Evolutionary conservation across 805 yeast species (phyloP), one percentile per base, ranked within the genome.

Genomic region (Nakazawaea laoshanensis): DNA sequence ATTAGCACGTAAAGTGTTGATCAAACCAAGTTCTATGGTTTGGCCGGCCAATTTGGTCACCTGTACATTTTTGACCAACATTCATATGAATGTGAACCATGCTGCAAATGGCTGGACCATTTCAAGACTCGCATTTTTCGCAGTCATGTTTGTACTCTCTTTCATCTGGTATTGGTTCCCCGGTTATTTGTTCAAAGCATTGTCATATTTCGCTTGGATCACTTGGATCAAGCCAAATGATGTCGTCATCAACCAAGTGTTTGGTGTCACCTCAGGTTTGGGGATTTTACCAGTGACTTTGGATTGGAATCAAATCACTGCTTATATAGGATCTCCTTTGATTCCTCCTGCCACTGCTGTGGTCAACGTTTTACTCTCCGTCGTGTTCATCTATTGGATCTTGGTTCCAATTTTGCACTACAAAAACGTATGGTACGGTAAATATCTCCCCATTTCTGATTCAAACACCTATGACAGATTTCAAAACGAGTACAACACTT

Each of bases 11-110:
- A 65, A 70, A 42, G 59, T 76, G 22, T 61, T 80, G 40, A 77
- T 80, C 11, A 68, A 69, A 37, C 80, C 86, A 4, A 66, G 77
- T 4, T 59, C 73, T n/a, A 70, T 77, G 53, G 64, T 78, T 32
- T 82, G 88, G 88, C 89, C 89, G 4, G 53, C 71, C 2, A 68
- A 67, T 45, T 61, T 81, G 48, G 81, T 77, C 32, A 63, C 76
- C 4, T 47, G 74, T 18, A 74, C 81, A 15, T 66, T 77, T 42
- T 62, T 70, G 57, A 59, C 71, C 47, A 64, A 67, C 54, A 60
- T 76, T 52, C 66, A 61, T 53, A 40, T 64, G 48, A 56, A 67
- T 41, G 61, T 54, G 21, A 67, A 69, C 49, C 71, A 72, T 45
- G 52, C 55, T 5, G 73, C 79, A 19, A 57, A 73, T 40, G 78